A percentile compares a stretch with the other conserved stretches of the same genome.
phyloP scores from a whole-genome alignment of 306 rosid species.

The Cercis canadensis region DNA sequence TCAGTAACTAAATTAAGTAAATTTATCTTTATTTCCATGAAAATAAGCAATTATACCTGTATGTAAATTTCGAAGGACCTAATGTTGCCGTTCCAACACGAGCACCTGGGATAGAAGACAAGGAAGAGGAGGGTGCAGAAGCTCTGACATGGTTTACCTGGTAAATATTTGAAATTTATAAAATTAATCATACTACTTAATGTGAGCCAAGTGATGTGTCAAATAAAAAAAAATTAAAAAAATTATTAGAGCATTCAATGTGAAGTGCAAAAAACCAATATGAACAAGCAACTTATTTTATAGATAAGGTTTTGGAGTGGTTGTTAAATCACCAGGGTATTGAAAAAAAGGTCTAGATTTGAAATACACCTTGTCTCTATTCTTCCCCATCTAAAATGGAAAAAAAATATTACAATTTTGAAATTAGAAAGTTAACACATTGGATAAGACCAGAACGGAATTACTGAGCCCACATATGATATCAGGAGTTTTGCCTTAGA shows the following conservation, averaged over 20 bases:
- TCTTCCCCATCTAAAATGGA: slow-evolving; percentile 16
- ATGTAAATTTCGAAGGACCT: slow-evolving; percentile 85
- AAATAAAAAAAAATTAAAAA: slow-evolving; percentile 8
- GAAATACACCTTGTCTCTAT: slow-evolving; percentile 7
- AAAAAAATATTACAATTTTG: no score
- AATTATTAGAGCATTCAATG: slow-evolving; percentile 6
- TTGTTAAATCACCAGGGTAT: slow-evolving; percentile 27
- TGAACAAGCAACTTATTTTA: slow-evolving; percentile 1
- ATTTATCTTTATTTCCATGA: slow-evolving; percentile 23
- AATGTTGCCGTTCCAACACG: slow-evolving; percentile 62
- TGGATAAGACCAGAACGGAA: slow-evolving; percentile 14
- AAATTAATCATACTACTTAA: slow-evolving; percentile 16
- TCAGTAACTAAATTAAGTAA: slow-evolving; percentile 46
- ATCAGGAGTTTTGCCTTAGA: neutral
- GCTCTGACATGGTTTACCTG: slow-evolving; percentile 74
- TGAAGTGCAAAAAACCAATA: slow-evolving; percentile 27
- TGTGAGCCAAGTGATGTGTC: slow-evolving; percentile 1
- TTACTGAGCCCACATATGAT: neutral
- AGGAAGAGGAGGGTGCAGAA: slow-evolving; percentile 60
- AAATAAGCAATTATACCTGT: slow-evolving; percentile 65
- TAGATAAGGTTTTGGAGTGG: slow-evolving; percentile 3
- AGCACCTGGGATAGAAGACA: slow-evolving; percentile 63
- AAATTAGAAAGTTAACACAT: slow-evolving; percentile 24
- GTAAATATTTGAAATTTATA: slow-evolving; percentile 34
- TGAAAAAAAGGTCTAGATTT: slow-evolving; percentile 26